Base-by-base conservation (phyloP, 2,329 filamentous ascomycete genomes). In the Zelopaecilomyces penicillatus region DNA sequence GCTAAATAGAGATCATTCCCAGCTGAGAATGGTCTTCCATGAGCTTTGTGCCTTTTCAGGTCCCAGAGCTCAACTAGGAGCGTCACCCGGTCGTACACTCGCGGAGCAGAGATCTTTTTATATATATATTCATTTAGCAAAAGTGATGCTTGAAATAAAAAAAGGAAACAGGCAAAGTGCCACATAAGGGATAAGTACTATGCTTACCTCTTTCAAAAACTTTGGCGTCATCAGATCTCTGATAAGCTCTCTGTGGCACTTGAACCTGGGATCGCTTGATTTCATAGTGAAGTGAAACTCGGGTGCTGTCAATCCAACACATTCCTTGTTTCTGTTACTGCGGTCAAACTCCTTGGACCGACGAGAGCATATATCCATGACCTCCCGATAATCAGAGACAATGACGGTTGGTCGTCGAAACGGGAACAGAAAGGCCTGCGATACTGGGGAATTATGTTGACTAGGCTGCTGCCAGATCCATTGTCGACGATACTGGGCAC, bases 181-280 rank as follows among this genome's bases (percentile, higher is more conserved):
- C 19, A 44, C 10, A 36, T n/a, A 27, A 11, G 19, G 19, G 19
- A 19, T 19, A 19, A 19, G 5, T 27, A 33, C 19, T 19, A 41
- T 33, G 30, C 40, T 37, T 44, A 57, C 55, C 46, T 55, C 49
- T 37, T 62, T 52, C 19, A 68, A 48, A 41, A 68, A 67, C 7
- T 41, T 52, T 0, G 63, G 59, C 2, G 62, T 54, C 65, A 68
- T 65, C 5, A 67, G 50, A 35, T 67, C 65, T 37, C 57, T 53
- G 4, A 66, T 47, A 3, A 68, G 54, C 36, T 60, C 56, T 41
- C 55, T 61, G 36, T 65, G 60, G 10, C 35, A 40, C 49, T 57
- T 64, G 49, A 60, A 63, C 5, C 57, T 52, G 3, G 61, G 57
- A 43, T 65, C 55, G 7, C 52, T 43, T 5, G 60, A 58, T 35